A percentile compares a stretch with the other conserved stretches of the same genome.
Conservation (phyloP, 2,329 filamentous ascomycete species). For the Penicillium glabrum region DNA sequence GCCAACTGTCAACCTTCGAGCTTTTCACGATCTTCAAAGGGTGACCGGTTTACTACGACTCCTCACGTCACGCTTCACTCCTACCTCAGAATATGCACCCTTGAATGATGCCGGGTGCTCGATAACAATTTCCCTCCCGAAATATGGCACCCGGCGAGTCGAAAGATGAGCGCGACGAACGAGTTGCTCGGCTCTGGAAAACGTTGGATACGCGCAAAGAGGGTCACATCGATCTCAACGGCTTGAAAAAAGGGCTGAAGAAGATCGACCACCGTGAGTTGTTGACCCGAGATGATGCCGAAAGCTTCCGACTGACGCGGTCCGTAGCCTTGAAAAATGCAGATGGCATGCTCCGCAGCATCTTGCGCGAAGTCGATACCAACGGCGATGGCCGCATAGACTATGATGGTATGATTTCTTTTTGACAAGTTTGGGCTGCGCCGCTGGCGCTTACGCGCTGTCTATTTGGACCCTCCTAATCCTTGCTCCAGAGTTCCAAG, state of each 20-base stretch:
- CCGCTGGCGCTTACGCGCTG: neutral
- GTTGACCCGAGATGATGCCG: conserved; percentile 20
- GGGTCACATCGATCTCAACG: conserved; percentile 80
- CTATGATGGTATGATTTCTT: conserved; percentile 68
- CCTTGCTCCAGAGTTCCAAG: conserved; percentile 71
- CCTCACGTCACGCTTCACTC: conserved; percentile 14
- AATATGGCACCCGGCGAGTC: conserved; percentile 71
- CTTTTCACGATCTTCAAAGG: conserved; percentile 8
- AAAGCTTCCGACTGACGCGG: conserved; percentile 24
- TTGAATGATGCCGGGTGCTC: conserved; percentile 46
- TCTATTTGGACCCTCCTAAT: conserved; percentile 8
- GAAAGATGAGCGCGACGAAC: conserved; percentile 74
- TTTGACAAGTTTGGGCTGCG: neutral
- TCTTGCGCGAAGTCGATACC: conserved; percentile 79
- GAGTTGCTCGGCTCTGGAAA: conserved; percentile 81
- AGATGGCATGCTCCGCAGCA: conserved; percentile 75
- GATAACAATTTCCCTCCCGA: conserved; percentile 45
- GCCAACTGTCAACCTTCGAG: conserved; percentile 11
- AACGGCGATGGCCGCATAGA: conserved; percentile 88
- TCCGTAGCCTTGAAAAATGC: conserved; percentile 77
- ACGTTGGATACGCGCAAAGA: conserved; percentile 74
- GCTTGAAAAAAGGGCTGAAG: conserved; percentile 77
- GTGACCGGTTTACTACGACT: conserved; percentile 1
- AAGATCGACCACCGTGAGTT: conserved; percentile 87
- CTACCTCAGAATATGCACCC: conserved; percentile 8